Base-by-base conservation (phyloP, 2,329 filamentous ascomycete species). In the Xylariales sp. region DNA sequence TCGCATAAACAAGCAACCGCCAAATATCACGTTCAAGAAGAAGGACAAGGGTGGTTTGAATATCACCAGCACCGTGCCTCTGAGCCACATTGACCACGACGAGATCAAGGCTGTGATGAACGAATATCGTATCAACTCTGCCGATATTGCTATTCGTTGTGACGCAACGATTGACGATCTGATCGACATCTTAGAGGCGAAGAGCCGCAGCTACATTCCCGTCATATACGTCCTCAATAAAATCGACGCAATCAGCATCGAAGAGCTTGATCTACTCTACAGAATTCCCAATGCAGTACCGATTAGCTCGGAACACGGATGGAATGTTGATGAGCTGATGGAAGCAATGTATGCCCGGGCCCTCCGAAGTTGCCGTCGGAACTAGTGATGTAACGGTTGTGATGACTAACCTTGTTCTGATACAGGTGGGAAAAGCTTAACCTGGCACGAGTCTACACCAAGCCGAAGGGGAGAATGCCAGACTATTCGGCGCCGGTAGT, bases 151-250 rank as follows among this genome's bases (percentile, higher is more conserved):
- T 35, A 97, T 98, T 63, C 86, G 93, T 50, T 98, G 93, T 66
- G 93, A 98, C 65, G 93, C 93, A 43, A 98, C 93, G 2, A 82
- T 98, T 49, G 93, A 98, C 66, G 93, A 98, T 64, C 68, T 98
- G 50, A 98, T 98, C 59, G 93, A 98, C 65, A 70, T 98, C 15
- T 78, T 98, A 33, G 93, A 98, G 65, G 91, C 91, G 34, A 95
- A 88, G 74, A 88, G 85, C 61, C 80, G 93, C 65, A 89, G 87
- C 62, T 98, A 98, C 63, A 97, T 98, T 51, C 93, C 93, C n/a
- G 93, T 97, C 50, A 88, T 98, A 41, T 98, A 98, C 69, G 93
- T 94, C 31, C 76, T 98, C 56, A 98, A 98, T 78, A 98, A 98
- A 74, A 98, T 98, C 54, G 93, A 98, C 66, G 82, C 90, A 42